These are phyloP conservation scores for Wickerhamomyces tratensis DNA, from an alignment of 805 yeast genomes.

Conservation along the genomic window DNA sequence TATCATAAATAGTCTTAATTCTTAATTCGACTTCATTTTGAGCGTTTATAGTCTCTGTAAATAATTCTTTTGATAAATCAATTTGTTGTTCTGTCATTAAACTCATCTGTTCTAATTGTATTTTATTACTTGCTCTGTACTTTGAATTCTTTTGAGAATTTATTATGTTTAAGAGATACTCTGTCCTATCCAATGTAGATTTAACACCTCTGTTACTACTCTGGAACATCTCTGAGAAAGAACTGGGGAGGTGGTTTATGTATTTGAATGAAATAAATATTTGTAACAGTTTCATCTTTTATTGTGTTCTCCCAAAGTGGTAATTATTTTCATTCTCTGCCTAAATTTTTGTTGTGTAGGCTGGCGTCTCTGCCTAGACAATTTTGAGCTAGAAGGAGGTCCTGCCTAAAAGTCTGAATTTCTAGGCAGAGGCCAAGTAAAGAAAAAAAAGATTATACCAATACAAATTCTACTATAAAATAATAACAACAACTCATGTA, in stretches of 20 bases:
- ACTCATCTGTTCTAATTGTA: slow-evolving; percentile 6
- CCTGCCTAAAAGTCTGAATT: too few species aligned
- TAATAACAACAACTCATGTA: neutral
- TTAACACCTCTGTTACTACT: too few species aligned
- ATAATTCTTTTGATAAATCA: slow-evolving; percentile 18
- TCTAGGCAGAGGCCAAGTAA: too few species aligned
- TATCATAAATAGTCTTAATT: slow-evolving; percentile 23
- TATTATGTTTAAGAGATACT: slow-evolving; percentile 3
- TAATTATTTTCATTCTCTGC: neutral
- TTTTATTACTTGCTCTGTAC: neutral
- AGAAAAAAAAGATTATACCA: too few species aligned
- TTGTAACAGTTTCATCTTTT: too few species aligned
- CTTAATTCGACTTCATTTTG: slow-evolving; percentile 24
- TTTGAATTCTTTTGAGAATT: neutral
- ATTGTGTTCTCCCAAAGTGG: neutral
- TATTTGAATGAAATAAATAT: too few species aligned
- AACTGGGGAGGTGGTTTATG: too few species aligned
- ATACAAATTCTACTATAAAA: too few species aligned
- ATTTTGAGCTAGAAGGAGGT: too few species aligned
- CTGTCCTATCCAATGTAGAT: neutral
- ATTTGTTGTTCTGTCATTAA: slow-evolving; percentile 7
- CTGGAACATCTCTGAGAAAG: too few species aligned
- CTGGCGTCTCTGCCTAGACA: too few species aligned
- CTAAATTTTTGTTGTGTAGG: too few species aligned
- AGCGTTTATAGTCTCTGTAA: slow-evolving; percentile 24